A percentile compares a stretch with the other conserved stretches of the same genome.
phyloP scores from a whole-genome alignment of 2,329 filamentous ascomycete species.

The Pseudogymnoascus sp. region DNA sequence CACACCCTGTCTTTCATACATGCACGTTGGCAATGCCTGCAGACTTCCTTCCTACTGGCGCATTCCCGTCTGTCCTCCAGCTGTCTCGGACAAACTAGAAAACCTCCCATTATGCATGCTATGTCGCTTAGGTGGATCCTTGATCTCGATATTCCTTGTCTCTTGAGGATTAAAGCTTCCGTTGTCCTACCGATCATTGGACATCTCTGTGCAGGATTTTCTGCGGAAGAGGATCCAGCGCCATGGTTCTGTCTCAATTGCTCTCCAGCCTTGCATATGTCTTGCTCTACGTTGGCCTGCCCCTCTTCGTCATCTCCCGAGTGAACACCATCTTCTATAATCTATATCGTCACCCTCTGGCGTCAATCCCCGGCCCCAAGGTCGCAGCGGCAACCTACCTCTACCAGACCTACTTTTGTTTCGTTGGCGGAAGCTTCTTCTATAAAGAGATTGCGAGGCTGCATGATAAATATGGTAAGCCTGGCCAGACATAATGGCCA shows the following conservation, averaged over 20 bases:
- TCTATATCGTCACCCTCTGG: slow-evolving; percentile 18
- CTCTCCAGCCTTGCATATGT: not conserved
- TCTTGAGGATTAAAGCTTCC: not conserved
- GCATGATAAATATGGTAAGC: slow-evolving; percentile 20
- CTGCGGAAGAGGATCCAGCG: not conserved
- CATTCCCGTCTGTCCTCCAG: not conserved
- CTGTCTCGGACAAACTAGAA: not conserved
- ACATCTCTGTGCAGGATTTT: not conserved
- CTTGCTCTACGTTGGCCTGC: not conserved
- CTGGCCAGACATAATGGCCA: not conserved
- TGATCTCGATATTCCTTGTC: not conserved
- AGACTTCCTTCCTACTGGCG: not conserved
- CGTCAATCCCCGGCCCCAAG: slow-evolving; percentile 21
- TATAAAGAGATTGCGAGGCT: slow-evolving; percentile 15
- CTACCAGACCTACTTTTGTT: slow-evolving; percentile 19
- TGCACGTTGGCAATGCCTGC: not conserved
- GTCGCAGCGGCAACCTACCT: slow-evolving; percentile 19
- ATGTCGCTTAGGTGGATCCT: not conserved
- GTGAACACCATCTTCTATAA: slow-evolving; percentile 14
- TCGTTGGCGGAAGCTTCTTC: slow-evolving; percentile 16
- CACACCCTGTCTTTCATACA: not conserved
- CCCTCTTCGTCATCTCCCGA: not conserved
- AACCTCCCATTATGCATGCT: not conserved
- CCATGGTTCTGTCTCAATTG: not conserved
- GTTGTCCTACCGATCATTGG: not conserved